Evolutionary conservation across 2,329 filamentous ascomycete genomes (phyloP).

Genomic region (Claviceps cyperi): DNA sequence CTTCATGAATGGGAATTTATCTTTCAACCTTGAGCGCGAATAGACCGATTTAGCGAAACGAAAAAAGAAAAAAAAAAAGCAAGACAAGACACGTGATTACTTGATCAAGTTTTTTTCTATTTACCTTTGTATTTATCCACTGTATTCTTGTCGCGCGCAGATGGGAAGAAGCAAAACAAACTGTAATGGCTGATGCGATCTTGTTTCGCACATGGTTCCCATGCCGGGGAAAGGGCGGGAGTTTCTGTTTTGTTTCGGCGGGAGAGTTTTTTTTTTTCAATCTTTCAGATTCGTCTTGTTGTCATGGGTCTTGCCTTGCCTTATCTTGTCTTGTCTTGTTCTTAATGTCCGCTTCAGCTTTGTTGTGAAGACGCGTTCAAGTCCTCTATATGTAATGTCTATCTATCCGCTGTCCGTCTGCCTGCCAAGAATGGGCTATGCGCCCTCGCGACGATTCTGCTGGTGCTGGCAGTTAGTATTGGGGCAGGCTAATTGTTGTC

Average conservation of each 20-base stretch:
- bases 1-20: neutral
- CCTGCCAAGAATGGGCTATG: too few species aligned
- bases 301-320: neutral
- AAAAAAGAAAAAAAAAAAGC: neutral
- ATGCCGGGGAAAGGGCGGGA: too few species aligned
- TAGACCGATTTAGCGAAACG: slow-evolving; percentile 3
- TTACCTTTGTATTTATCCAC: neutral
- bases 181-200: neutral
- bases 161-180: neutral
- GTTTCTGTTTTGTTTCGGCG: neutral
- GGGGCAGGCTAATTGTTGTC: too few species aligned
- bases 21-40: slow-evolving; percentile 2
- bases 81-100: slow-evolving; percentile 2
- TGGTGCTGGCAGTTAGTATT: too few species aligned
- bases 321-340: neutral
- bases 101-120: neutral
- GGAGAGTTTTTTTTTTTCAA: neutral
- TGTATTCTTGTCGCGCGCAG: neutral
- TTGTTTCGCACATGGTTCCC: neutral
- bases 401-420: too few species aligned
- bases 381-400: too few species aligned
- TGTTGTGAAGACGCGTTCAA: too few species aligned
- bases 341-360: neutral
- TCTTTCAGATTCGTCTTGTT: neutral
- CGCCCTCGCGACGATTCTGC: too few species aligned